phyloP scores from a whole-genome alignment of 495 filamentous ascomycete genomes.

The Tirmania nivea region DNA sequence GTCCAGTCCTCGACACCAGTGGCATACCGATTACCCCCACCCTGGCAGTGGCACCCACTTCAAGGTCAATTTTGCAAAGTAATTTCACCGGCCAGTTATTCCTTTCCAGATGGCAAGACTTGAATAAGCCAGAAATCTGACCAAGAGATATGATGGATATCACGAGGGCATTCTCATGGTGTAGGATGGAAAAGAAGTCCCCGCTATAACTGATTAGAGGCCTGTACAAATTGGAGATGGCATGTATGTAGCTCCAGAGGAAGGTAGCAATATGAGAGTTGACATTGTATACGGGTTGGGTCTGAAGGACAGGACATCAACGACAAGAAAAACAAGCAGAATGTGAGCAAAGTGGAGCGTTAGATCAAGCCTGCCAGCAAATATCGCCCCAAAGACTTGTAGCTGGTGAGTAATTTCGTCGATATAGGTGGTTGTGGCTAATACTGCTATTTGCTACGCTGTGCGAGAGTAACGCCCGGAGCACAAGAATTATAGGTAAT shows the following conservation, averaged over 20 bases:
- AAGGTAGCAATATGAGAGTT: conserved; percentile 29
- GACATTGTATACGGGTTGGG: conserved; percentile 27
- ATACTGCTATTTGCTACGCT: too few species aligned
- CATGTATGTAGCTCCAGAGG: conserved; percentile 32
- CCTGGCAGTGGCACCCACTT: conserved; percentile 34
- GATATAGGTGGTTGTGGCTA: too few species aligned
- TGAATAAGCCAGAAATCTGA: conserved; percentile 41
- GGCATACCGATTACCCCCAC: conserved; percentile 40
- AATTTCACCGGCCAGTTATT: conserved; percentile 36
- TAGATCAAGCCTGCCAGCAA: too few species aligned
- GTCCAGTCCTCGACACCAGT: conserved; percentile 34
- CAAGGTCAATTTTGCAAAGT: conserved; percentile 36
- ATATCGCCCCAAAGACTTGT: too few species aligned
- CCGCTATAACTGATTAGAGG: conserved; percentile 30
- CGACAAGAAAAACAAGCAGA: conserved; percentile 2
- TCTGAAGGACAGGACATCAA: conserved; percentile 28
- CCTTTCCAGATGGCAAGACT: conserved; percentile 27
- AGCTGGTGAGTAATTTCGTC: too few species aligned
- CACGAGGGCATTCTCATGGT: conserved; percentile 32
- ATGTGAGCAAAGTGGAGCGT: too few species aligned
- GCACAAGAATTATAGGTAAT: too few species aligned
- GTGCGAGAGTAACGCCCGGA: too few species aligned
- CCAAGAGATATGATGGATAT: conserved; percentile 35
- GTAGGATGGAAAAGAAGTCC: conserved; percentile 20
- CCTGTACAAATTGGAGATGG: conserved; percentile 30